Percentiles rank a stretch among this genome's conserved stretches.
Conservation (phyloP, 2,329 filamentous ascomycete genomes). For the Colletotrichum tanaceti region DNA sequence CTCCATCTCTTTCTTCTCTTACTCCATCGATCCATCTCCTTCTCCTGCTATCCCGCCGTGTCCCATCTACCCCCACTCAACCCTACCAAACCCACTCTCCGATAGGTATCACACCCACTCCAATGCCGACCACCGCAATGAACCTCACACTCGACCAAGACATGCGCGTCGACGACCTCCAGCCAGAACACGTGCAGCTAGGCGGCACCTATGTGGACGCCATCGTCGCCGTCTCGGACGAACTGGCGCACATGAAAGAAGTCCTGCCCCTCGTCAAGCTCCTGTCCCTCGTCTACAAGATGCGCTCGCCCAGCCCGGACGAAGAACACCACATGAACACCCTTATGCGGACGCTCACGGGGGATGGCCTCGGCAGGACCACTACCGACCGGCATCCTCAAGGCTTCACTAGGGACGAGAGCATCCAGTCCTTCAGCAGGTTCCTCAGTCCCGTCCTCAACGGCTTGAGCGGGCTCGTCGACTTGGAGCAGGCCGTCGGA, state of each 20-base stretch:
- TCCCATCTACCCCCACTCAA: too few relatives aligned
- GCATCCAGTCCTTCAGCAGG: slow-evolving; percentile 48
- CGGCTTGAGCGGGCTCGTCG: slow-evolving; percentile 50
- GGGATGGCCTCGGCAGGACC: slow-evolving; percentile 33
- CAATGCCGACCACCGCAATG: slow-evolving; percentile 3
- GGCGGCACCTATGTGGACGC: slow-evolving; percentile 44
- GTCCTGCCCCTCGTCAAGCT: slow-evolving; percentile 50
- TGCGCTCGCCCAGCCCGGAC: slow-evolving; percentile 44
- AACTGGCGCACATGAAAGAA: slow-evolving; percentile 48
- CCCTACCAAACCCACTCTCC: not conserved
- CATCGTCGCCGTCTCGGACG: slow-evolving; percentile 48
- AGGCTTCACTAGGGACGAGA: slow-evolving; percentile 44
- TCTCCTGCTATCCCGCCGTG: not conserved
- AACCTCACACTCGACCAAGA: slow-evolving; percentile 23
- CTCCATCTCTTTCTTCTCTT: not conserved
- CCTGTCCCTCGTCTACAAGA: slow-evolving; percentile 49
- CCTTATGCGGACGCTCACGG: slow-evolving; percentile 47
- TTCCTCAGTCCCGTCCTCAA: slow-evolving; percentile 49
- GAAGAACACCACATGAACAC: slow-evolving; percentile 49
- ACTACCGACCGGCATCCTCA: slow-evolving; percentile 32
- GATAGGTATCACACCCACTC: too few relatives aligned
- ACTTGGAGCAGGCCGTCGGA: slow-evolving; percentile 49
- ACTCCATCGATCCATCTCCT: not conserved
- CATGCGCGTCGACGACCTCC: slow-evolving; percentile 27
- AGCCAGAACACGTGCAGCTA: slow-evolving; percentile 28